A percentile compares a stretch with the other conserved stretches of the same genome.
Conservation (phyloP, 1,139 yeast species). For the Sugiyamaella paludigena region DNA sequence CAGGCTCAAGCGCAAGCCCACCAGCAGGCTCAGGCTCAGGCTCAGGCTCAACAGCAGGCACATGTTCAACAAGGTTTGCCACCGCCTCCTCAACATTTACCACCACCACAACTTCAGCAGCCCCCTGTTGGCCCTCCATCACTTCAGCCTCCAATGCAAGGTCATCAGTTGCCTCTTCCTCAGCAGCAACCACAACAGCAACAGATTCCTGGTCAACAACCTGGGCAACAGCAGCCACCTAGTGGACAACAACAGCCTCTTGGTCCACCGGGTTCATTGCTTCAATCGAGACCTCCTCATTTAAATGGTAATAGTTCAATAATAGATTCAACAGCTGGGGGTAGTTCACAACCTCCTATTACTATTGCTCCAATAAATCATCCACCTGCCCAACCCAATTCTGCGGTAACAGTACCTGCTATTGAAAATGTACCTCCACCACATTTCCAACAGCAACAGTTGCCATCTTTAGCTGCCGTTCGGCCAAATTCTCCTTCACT, state of each 20-base stretch:
- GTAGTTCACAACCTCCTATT: neutral
- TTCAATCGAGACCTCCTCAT: constrained; percentile 15
- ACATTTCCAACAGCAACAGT: constrained; percentile 7
- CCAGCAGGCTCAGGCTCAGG: constrained; percentile 11
- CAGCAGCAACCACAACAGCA: constrained; percentile 15
- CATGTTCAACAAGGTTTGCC: constrained; percentile 16
- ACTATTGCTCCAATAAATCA: constrained; percentile 8
- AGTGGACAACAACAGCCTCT: constrained; percentile 16
- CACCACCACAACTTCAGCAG: constrained; percentile 13
- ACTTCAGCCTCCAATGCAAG: constrained; percentile 16
- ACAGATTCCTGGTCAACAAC: constrained; percentile 9
- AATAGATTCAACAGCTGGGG: too few relatives aligned
- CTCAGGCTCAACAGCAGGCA: constrained; percentile 13
- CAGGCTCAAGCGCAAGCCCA: constrained; percentile 16
- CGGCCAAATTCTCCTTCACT: constrained; percentile 4
- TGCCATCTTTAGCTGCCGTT: constrained; percentile 8
- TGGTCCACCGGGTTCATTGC: constrained; percentile 11
- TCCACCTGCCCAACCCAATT: neutral
- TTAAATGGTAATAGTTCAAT: neutral
- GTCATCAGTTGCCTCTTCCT: constrained; percentile 17
- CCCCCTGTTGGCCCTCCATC: constrained; percentile 16
- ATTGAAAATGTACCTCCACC: constrained; percentile 1
- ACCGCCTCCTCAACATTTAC: constrained; percentile 16
- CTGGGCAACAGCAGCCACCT: constrained; percentile 10
- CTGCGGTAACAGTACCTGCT: constrained; percentile 1